Percentiles rank a stretch among this genome's conserved stretches.
These are phyloP conservation scores for Botrytis sinoallii DNA, from an alignment of 2,329 filamentous ascomycete genomes.

Conservation along the genomic window DNA sequence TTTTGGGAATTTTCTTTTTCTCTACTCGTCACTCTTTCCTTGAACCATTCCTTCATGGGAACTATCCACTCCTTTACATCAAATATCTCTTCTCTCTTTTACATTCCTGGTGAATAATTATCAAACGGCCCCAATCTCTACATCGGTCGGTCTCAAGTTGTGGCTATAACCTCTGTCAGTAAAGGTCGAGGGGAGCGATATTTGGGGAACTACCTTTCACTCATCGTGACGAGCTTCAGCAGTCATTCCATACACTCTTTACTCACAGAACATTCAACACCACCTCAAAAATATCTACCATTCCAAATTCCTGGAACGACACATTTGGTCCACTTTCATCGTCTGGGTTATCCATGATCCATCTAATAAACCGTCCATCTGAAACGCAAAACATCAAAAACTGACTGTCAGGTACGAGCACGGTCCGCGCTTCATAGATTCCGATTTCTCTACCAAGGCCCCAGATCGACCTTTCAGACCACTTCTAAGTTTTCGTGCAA, in stretches of 20 bases:
- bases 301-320: background rate
- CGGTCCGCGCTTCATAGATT: background rate
- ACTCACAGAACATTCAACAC: background rate
- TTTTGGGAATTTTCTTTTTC: background rate
- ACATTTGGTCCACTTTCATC: background rate
- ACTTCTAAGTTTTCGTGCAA: background rate
- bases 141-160: slow-evolving; percentile 2
- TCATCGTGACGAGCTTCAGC: background rate
- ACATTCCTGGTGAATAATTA: background rate
- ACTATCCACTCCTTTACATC: background rate
- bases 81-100: background rate
- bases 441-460: background rate
- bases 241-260: background rate
- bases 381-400: slow-evolving; percentile 2
- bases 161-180: background rate
- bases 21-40: background rate
- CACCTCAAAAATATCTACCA: background rate
- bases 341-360: background rate
- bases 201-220: background rate
- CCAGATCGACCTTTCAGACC: background rate
- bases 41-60: background rate
- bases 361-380: background rate
- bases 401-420: background rate
- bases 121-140: background rate
- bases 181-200: background rate